Conservation (phyloP, 352 stramenopile species). For the Globisporangium paddicum region DNA sequence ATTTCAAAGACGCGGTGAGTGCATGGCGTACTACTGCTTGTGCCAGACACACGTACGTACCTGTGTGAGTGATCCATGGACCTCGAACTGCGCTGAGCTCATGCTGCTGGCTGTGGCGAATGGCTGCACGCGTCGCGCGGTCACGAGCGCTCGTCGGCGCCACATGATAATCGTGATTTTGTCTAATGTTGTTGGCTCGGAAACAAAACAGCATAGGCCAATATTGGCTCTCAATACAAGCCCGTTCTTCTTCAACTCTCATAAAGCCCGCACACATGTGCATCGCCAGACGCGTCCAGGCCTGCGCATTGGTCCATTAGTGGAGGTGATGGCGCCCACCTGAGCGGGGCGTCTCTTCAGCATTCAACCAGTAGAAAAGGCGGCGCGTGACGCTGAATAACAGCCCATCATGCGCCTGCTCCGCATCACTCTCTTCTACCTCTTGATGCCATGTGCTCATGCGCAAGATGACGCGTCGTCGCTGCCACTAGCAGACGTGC, state of each 20-base stretch:
- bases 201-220: too few species aligned
- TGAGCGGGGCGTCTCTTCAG: neutral
- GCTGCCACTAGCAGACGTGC: neutral
- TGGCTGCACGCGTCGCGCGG: neutral
- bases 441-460: neutral
- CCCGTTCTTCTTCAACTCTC: too few species aligned
- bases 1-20: neutral
- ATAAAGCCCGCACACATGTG: neutral
- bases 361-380: neutral
- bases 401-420: neutral
- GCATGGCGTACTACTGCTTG: too few species aligned
- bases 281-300: too few species aligned
- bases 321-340: neutral
- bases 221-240: neutral
- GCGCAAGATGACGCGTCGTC: neutral
- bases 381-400: neutral
- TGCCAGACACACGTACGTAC: too few species aligned
- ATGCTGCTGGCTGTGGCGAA: neutral
- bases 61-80: conserved; percentile 10
- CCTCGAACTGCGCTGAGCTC: neutral
- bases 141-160: neutral
- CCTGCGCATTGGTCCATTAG: neutral
- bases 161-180: neutral
- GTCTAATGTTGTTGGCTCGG: neutral
- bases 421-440: neutral